phyloP scores from a whole-genome alignment of 306 rosid genomes.

The Medicago lupulina region DNA sequence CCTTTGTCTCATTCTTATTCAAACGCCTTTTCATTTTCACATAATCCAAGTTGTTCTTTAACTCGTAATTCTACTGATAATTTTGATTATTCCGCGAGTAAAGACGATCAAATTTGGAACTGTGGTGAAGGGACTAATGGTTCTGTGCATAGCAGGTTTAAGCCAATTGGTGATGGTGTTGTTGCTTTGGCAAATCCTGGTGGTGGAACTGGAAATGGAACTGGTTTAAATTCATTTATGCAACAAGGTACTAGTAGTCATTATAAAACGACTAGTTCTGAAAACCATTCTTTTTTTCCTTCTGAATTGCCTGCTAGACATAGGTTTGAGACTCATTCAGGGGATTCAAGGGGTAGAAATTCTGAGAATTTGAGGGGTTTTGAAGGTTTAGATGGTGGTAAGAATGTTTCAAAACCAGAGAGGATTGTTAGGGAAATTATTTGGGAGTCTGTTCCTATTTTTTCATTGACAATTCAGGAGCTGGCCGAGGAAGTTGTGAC shows the following conservation, averaged over 20 bases:
- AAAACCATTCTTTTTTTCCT: conserved; percentile 83
- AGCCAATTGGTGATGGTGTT: conserved; percentile 91
- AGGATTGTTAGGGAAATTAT: conserved; percentile 69
- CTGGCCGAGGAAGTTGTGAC: conserved; percentile 65
- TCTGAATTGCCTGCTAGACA: conserved; percentile 92
- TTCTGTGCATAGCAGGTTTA: conserved; percentile 96
- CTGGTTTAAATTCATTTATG: conserved; percentile 66
- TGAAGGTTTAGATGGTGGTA: conserved; percentile 67
- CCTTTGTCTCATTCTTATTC: conserved; percentile 81
- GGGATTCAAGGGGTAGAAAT: conserved; percentile 83
- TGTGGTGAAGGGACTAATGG: conserved; percentile 99
- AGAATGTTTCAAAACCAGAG: conserved; percentile 69
- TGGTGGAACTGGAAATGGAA: conserved; percentile 60
- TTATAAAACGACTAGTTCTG: conserved; percentile 76
- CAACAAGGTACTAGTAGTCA: conserved; percentile 77
- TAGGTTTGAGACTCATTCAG: conserved; percentile 68
- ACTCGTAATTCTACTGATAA: conserved; percentile 90
- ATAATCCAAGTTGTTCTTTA: conserved; percentile 92
- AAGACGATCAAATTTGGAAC: conserved; percentile 90
- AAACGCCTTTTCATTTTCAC: conserved; percentile 76
- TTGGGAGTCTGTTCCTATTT: conserved; percentile 60
- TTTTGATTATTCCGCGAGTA: conserved; percentile 75
- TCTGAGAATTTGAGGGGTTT: conserved; percentile 71
- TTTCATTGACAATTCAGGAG: conserved; percentile 74
- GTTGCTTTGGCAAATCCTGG: conserved; percentile 71